Conservation (phyloP, 768 basidiomycete genomes). For the Gelatoporia subvermispora region DNA sequence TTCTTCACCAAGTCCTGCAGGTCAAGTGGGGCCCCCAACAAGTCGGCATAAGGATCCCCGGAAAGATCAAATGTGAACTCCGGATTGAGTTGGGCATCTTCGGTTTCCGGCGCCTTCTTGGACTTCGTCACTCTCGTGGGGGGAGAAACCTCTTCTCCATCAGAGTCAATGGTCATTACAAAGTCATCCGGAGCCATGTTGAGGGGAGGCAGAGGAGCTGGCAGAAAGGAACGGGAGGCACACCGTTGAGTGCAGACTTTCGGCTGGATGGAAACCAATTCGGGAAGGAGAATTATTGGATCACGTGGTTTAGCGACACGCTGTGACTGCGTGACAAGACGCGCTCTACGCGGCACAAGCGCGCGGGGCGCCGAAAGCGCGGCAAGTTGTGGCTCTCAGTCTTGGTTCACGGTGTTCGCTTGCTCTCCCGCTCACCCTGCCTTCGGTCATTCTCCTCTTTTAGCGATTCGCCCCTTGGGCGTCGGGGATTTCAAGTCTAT, state of each 20-base stretch:
- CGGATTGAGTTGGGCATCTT: slow-evolving; percentile 67
- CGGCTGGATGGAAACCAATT: too few species aligned
- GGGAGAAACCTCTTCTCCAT: slow-evolving; percentile 46
- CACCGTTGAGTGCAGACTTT: too few species aligned
- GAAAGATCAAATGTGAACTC: slow-evolving; percentile 79
- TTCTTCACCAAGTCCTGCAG: slow-evolving; percentile 57
- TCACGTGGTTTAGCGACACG: not conserved
- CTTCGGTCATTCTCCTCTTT: too few species aligned
- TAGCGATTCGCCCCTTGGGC: too few species aligned
- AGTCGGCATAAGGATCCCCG: slow-evolving; percentile 63
- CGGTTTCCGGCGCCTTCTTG: slow-evolving; percentile 30
- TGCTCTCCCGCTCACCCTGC: too few species aligned
- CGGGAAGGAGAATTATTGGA: too few species aligned
- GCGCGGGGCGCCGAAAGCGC: too few species aligned
- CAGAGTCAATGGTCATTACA: slow-evolving; percentile 82
- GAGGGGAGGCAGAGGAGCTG: too few species aligned
- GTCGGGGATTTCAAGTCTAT: too few species aligned
- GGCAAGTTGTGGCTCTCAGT: not conserved
- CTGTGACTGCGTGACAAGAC: not conserved
- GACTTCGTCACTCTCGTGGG: slow-evolving; percentile 9
- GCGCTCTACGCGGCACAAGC: not conserved
- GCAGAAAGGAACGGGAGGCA: too few species aligned
- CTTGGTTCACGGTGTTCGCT: too few species aligned
- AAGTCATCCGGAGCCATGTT: slow-evolving; percentile 46
- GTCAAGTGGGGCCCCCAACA: slow-evolving; percentile 37